Base-by-base conservation (phyloP, 2,329 filamentous ascomycete species). In the Elsinoe necatrix region DNA sequence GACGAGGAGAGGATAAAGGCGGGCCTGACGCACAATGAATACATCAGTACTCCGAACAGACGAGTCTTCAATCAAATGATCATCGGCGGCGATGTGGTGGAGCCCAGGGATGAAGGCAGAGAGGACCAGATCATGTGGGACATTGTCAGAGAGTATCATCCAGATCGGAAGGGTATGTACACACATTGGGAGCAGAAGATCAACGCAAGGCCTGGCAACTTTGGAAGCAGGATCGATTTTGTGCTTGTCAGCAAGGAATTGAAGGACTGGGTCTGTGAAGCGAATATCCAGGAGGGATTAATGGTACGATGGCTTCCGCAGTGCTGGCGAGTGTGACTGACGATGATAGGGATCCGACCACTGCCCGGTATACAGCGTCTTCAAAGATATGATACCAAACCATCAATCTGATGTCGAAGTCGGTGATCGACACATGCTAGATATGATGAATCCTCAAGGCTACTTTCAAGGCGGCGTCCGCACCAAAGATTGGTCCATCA, bases 131-230 rank as follows among this genome's bases (percentile, higher is more conserved):
- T 91, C 1, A 73, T 97, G 39, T 88, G 86, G 80, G 93, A 98
- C 72, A 76, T 95, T 16, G 91, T 87, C 63, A 81, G 93, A 50
- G 81, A 80, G 23, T 95, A 91, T 66, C 87, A 96, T 66, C 86
- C 88, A 0, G 72, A 75, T n/a, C 80, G 93, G 37, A 76, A 77
- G 60, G 89, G 89, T 59, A 97, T 98, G 93, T 97, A 89, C 69
- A 97, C 93, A 0, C 95, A 92, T 69, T 97, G 92, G 92, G 90
- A 97, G 61, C 91, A 89, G 52, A 91, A 87, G 68, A 87, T 90
- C 66, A 97, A 97, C 70, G 88, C 89, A n/a, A 80, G 93, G n/a
- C 92, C 92, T 2, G 90, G 88, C 2, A 97, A 97, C 68, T 95
- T 86, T 69, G 93, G 93, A 4, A 86, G 88, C 56, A 82, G 93